Conservation (phyloP, 345 rosid species). For the Gossypium raimondii region DNA sequence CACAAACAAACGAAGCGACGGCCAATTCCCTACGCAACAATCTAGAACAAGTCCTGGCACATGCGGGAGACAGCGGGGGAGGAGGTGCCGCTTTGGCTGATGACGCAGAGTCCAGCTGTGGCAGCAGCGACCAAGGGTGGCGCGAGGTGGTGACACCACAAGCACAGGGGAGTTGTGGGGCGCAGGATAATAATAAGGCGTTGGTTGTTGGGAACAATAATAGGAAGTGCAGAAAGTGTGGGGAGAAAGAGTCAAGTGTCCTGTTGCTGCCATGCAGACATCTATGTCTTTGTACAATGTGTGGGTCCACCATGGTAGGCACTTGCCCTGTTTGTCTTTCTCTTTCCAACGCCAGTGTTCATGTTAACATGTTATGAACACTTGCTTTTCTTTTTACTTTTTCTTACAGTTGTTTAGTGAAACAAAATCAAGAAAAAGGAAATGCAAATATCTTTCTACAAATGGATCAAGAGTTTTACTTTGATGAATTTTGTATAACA, state of each 20-base stretch:
- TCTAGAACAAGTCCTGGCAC: constrained; percentile 58
- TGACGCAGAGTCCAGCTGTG: constrained; percentile 63
- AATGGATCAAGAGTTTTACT: not conserved
- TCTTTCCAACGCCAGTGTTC: constrained; percentile 53
- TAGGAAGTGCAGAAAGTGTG: constrained; percentile 50
- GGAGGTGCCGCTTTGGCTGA: constrained; percentile 23
- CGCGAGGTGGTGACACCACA: constrained; percentile 10
- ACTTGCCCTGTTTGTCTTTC: constrained; percentile 49
- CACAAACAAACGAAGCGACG: constrained; percentile 62
- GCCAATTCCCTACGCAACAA: constrained; percentile 55
- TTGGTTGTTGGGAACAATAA: not conserved
- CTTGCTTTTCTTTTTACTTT: not conserved
- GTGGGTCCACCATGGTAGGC: constrained; percentile 50
- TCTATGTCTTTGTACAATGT: constrained; percentile 64
- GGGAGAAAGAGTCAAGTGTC: constrained; percentile 64
- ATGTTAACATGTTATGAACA: constrained; percentile 52
- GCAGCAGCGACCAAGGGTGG: constrained; percentile 35
- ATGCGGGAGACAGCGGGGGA: constrained; percentile 28
- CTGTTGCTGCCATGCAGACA: constrained; percentile 85
- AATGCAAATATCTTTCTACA: constrained; percentile 13
- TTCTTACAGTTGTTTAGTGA: not conserved
- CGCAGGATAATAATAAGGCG: constrained; percentile 16
- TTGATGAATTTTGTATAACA: too few species aligned
- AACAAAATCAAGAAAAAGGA: not conserved
- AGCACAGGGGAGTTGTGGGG: constrained; percentile 11